These are phyloP conservation scores for Lathyrus sativus DNA, from an alignment of 306 rosid genomes.

Conservation along the genomic window DNA sequence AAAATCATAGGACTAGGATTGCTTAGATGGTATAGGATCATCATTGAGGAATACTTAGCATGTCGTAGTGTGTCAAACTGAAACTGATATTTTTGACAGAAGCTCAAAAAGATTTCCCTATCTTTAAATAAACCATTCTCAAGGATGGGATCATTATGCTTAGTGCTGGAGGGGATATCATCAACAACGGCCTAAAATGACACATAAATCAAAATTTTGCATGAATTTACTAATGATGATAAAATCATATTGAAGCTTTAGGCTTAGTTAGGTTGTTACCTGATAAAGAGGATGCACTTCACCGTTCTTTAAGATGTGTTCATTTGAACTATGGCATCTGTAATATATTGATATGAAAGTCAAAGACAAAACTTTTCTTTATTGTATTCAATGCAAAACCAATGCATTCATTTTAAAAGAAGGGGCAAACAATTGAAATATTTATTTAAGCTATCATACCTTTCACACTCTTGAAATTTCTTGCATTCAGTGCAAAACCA, in stretches of 20 bases:
- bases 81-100: slow-evolving; percentile 50
- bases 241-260: slow-evolving; percentile 14
- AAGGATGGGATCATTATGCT: slow-evolving; percentile 47
- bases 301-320: slow-evolving; percentile 46
- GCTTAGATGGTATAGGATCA: slow-evolving; percentile 52
- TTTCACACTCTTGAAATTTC: slow-evolving; percentile 63
- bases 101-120: slow-evolving; percentile 50
- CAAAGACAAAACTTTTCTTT: slow-evolving; percentile 6
- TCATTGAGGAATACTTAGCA: slow-evolving; percentile 72
- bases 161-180: slow-evolving; percentile 46
- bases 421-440: neutral
- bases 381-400: neutral
- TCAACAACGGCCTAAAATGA: slow-evolving; percentile 44
- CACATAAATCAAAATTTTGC: slow-evolving; percentile 11
- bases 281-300: slow-evolving; percentile 49
- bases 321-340: slow-evolving; percentile 46
- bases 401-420: neutral
- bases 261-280: slow-evolving; percentile 42
- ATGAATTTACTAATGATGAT: slow-evolving; percentile 4
- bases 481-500: slow-evolving; percentile 67
- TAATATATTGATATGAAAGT: slow-evolving; percentile 31
- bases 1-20: slow-evolving; percentile 14
- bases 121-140: slow-evolving; percentile 46
- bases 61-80: slow-evolving; percentile 67
- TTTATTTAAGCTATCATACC: slow-evolving; percentile 40